Evolutionary conservation across 73 alveolate genomes (phyloP), one percentile per base, ranked within the genome.

Genomic region (Symbiodinium pilosum): DNA sequence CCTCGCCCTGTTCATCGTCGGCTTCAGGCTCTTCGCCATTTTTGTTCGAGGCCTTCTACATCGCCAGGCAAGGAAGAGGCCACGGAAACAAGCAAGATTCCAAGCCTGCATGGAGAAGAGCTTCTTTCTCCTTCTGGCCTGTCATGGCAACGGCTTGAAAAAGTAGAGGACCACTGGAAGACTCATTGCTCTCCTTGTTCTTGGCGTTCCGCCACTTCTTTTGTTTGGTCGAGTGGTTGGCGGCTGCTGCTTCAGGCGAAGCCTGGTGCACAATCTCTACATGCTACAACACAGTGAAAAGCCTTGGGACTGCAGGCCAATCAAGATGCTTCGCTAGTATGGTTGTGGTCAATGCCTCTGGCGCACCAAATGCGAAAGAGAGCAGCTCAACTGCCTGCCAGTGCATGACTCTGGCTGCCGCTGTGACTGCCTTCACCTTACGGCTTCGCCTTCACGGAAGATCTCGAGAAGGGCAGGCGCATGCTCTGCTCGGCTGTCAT

Each of bases 1-100:
- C 96, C 38, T 68, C 87, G 24, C 87, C 96, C 38, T 88, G 95
- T 87, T 91, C 96, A 24, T 91, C 96, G 83, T 91, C 96, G 43
- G 96, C 96, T 43, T 91, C 96, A 4, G 96, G 96, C 87, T 91
- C 96, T 34, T 91, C 96, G 54, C 77, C 96, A 11, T 88, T 88
- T 44, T 91, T 84, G 44, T 71, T 84, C 36, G 96, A 91, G 4
- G 96, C 96, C 96, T 91, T 36, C 43, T n/a, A 14, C 30, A 8
- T 59, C 77, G 11, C 77, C 32, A 59, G 38, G 20, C 69, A 52
- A 20, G 69, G 28, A 52, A 52, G 28, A 12, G 69, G n/a, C n/a
- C n/a, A n/a, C n/a, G n/a, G n/a, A n/a, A n/a, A n/a, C n/a, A n/a
- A n/a, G n/a, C n/a, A n/a, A n/a, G n/a, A n/a, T n/a, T n/a, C n/a